Evolutionary conservation across 441 rosid genomes (phyloP), one percentile per base, ranked within the genome.

Genomic region (Mallotus japonicus): DNA sequence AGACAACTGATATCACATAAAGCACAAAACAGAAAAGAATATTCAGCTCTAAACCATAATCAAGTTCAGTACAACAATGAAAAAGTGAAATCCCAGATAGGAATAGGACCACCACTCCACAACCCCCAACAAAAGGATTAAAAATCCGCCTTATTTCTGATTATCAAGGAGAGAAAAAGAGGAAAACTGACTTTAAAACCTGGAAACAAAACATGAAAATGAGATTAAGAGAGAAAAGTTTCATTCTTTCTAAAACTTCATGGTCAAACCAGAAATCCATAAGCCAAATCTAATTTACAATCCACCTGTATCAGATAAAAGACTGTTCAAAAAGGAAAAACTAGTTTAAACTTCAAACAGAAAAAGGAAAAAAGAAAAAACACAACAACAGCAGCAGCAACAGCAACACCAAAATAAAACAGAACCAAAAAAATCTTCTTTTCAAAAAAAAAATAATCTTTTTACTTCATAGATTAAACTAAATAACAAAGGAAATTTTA

Each of bases 211-310:
- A 34, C 3, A 47, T 28, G 69, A 58, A 56, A 4, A 13, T 56
- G 59, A 50, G 46, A 49, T 61, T 61, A 55, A 46, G 5, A 22
- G 57, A 54, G 5, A 12, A 47, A 70, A 22, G 22, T 46, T 63
- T 14, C 20, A 72, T 5, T 17, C 55, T 56, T 19, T 37, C 5
- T 42, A 34, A 42, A 44, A 17, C 44, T 12, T 60, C 28, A 67
- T 6, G 59, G 67, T 61, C 54, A 68, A 69, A 67, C 67, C 3
- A 22, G 51, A 50, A 67, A 61, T 11, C 62, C 68, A 59, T 8
- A 15, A 60, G 17, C 65, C 22, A 60, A 40, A 42, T 71, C 79
- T 32, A 71, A 60, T 59, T 17, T 42, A 49, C 56, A 57, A 76
- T 71, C 72, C 12, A 44, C 16, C 16, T 32, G 19, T 6, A n/a